phyloP scores from a whole-genome alignment of 202 grass and related monocot genomes.

The Carex sylvatica region DNA sequence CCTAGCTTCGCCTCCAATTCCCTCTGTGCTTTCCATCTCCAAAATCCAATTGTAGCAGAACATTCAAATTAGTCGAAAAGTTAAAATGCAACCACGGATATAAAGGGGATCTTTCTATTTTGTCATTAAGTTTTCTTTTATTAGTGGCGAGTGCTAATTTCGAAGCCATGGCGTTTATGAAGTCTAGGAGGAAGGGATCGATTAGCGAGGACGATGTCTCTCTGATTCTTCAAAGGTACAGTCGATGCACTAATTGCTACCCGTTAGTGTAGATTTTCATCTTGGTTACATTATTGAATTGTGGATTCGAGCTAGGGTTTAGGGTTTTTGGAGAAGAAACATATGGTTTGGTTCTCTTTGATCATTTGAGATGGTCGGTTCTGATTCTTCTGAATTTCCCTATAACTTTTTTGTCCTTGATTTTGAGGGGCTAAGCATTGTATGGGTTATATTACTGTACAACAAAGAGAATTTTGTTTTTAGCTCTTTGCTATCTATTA shows the following conservation, averaged over 20 bases:
- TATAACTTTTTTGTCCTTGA: not conserved
- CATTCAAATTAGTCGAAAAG: no score
- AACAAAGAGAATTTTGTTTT: not conserved
- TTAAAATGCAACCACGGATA: no score
- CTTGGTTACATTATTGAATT: not conserved
- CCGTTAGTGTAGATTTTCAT: not conserved
- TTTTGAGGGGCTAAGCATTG: not conserved
- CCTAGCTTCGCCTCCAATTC: no score
- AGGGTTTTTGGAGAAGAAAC: constrained; percentile 15
- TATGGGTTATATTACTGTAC: not conserved
- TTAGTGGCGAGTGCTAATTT: constrained; percentile 26
- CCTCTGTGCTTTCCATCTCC: no score
- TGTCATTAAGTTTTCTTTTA: constrained; percentile 8
- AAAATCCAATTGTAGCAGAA: no score
- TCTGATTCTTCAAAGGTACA: constrained; percentile 67
- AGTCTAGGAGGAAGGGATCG: constrained; percentile 44
- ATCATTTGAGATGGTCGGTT: not conserved
- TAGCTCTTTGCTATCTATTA: not conserved
- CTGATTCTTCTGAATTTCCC: not conserved
- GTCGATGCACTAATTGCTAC: not conserved
- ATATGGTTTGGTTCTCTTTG: not conserved
- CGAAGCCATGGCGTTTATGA: constrained; percentile 7
- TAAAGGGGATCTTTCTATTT: not conserved
- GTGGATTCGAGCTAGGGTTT: constrained; percentile 37
- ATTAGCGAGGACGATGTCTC: constrained; percentile 80